Evolutionary conservation across 345 rosid species (phyloP).

Genomic region (Eucalyptus urophylla): DNA sequence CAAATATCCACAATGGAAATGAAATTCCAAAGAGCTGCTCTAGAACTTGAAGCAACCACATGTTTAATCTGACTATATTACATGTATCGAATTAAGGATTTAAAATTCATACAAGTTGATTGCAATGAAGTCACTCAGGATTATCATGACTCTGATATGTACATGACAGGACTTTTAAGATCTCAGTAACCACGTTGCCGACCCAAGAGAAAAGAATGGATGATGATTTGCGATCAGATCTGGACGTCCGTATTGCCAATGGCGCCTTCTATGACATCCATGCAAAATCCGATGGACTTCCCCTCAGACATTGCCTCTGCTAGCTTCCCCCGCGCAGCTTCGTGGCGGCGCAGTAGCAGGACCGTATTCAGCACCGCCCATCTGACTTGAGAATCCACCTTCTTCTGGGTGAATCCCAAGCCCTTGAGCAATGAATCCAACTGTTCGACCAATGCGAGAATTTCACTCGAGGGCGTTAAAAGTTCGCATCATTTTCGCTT

Average conservation of each 20-base stretch:
- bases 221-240: background rate
- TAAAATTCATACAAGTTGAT: background rate
- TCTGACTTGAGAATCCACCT: conserved; percentile 78
- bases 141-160: background rate
- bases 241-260: conserved; percentile 39
- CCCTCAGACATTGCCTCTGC: conserved; percentile 65
- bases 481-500: background rate
- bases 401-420: conserved; percentile 83
- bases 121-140: background rate
- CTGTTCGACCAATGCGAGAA: background rate
- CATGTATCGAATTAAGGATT: background rate
- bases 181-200: background rate
- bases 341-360: conserved; percentile 61
- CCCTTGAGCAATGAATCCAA: conserved; percentile 55
- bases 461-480: background rate
- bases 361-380: conserved; percentile 82
- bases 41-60: background rate
- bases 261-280: conserved; percentile 41
- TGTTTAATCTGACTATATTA: background rate
- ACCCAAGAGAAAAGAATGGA: background rate
- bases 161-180: background rate
- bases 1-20: background rate
- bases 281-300: conserved; percentile 61
- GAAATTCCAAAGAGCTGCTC: background rate
- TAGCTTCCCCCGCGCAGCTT: conserved; percentile 49